phyloP scores from a whole-genome alignment of 2,329 filamentous ascomycete species.

The Xylariaceae sp. region DNA sequence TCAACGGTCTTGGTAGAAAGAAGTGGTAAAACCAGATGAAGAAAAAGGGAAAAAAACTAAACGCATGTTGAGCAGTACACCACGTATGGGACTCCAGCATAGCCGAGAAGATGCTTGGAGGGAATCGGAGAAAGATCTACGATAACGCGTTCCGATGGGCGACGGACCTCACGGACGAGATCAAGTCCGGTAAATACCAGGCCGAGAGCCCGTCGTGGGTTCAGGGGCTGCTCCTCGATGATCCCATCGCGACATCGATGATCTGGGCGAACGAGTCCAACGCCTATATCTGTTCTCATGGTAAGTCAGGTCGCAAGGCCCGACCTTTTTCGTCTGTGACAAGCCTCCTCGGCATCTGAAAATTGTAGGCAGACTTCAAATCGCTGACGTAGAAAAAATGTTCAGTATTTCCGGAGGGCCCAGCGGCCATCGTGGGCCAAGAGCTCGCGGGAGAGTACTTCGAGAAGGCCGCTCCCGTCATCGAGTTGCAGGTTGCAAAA shows the following conservation, averaged over 20 bases:
- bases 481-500: constrained; percentile 62
- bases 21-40: background rate
- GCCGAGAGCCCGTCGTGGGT: constrained; percentile 49
- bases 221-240: constrained; percentile 48
- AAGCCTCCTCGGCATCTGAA: no score
- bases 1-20: no score
- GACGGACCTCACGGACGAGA: constrained; percentile 46
- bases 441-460: constrained; percentile 62
- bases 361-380: no score
- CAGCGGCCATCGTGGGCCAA: constrained; percentile 49
- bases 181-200: constrained; percentile 51
- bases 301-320: no score
- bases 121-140: constrained; percentile 44
- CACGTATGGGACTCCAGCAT: constrained; percentile 70
- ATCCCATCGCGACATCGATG: constrained; percentile 52
- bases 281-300: constrained; percentile 54
- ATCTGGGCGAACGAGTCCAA: constrained; percentile 61
- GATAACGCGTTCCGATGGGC: constrained; percentile 51
- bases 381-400: no score
- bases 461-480: constrained; percentile 54
- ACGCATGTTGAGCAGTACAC: no score
- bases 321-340: no score
- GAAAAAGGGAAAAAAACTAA: no score
- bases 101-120: constrained; percentile 58
- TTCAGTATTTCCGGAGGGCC: constrained; percentile 56